Percentiles rank a stretch among this genome's conserved stretches.
phyloP scores from a whole-genome alignment of 495 filamentous ascomycete genomes.

The Cryomyces minteri region DNA sequence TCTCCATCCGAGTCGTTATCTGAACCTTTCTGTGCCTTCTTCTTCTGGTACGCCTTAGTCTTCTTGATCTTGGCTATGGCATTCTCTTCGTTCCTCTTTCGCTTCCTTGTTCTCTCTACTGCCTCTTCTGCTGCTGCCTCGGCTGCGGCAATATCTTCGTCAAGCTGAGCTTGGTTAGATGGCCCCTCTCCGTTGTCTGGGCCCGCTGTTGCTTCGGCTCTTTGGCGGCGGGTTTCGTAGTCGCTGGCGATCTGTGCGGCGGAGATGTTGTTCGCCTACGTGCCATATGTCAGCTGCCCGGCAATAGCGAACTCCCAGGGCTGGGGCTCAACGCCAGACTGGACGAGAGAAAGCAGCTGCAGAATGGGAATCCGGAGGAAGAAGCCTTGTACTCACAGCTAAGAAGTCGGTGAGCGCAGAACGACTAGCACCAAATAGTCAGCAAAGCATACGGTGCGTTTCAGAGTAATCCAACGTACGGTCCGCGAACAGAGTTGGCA shows the following conservation, averaged over 20 bases:
- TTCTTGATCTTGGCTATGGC: constrained; percentile 61
- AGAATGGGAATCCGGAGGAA: constrained; percentile 2
- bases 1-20: constrained; percentile 29
- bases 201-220: constrained; percentile 7
- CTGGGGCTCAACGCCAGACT: background rate
- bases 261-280: constrained; percentile 74
- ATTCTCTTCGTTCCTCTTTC: constrained; percentile 36
- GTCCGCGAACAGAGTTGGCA: too few relatives aligned
- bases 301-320: background rate
- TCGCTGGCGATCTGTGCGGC: constrained; percentile 56
- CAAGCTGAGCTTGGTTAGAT: constrained; percentile 14
- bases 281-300: background rate
- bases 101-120: constrained; percentile 38
- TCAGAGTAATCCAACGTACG: too few relatives aligned
- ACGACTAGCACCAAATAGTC: constrained; percentile 8
- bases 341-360: background rate
- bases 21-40: constrained; percentile 14
- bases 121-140: constrained; percentile 26
- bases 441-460: too few relatives aligned
- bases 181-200: constrained; percentile 9
- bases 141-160: constrained; percentile 18
- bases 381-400: constrained; percentile 1
- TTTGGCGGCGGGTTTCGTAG: constrained; percentile 21
- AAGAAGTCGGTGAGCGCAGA: constrained; percentile 15
- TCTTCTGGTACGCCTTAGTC: constrained; percentile 46